Conservation (phyloP, 306 rosid species). For the Heteromeles arbutifolia region DNA sequence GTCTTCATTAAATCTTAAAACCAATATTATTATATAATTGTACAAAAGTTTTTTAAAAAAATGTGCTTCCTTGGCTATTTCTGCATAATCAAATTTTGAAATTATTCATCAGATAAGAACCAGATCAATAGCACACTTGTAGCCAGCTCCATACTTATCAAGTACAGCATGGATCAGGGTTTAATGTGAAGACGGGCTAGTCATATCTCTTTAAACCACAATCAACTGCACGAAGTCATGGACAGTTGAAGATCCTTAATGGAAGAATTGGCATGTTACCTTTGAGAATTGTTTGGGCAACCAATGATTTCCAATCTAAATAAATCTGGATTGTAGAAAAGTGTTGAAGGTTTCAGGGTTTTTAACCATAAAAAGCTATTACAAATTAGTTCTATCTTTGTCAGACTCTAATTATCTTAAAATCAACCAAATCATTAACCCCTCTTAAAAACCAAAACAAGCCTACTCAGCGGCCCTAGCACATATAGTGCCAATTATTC, state of each 20-base stretch:
- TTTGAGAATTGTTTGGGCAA: background rate
- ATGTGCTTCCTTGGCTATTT: background rate
- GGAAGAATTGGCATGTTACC: background rate
- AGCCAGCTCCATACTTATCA: background rate
- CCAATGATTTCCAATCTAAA: background rate
- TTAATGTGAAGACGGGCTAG: background rate
- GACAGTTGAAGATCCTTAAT: background rate
- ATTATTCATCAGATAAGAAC: background rate
- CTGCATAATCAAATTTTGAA: background rate
- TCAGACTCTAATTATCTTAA: background rate
- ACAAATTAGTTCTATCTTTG: background rate
- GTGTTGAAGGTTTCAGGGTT: background rate
- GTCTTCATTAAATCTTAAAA: conserved; percentile 8
- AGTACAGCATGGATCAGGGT: background rate
- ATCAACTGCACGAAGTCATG: background rate
- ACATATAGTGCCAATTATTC: background rate
- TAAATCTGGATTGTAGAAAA: background rate
- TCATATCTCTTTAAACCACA: background rate
- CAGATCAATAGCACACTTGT: background rate
- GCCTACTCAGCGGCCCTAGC: background rate
- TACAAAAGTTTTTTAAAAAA: background rate
- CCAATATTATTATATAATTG: conserved; percentile 7
- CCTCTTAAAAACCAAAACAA: background rate
- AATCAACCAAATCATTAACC: background rate
- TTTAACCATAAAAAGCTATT: background rate